These are phyloP conservation scores for Oenanthe javanica DNA, from an alignment of 140 eudicot species.

Conservation along the genomic window DNA sequence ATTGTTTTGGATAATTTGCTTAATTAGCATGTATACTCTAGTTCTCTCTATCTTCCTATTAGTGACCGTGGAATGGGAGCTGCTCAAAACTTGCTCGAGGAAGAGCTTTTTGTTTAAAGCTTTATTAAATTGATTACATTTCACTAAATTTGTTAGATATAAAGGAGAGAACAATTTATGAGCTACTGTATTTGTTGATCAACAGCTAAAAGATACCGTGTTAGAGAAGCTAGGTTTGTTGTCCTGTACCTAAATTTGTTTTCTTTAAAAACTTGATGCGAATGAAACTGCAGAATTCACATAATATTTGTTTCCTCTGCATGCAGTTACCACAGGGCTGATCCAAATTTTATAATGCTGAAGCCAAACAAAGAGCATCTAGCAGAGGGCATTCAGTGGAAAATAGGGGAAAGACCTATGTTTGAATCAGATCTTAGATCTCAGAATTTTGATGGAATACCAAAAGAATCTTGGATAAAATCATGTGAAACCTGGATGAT, in stretches of 20 bases:
- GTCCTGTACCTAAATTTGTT: not conserved
- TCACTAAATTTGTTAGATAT: not conserved
- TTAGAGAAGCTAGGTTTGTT: conserved; percentile 75
- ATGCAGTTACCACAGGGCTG: conserved; percentile 90
- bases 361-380: conserved; percentile 85
- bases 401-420: conserved; percentile 57
- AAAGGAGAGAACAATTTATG: not conserved
- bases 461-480: conserved; percentile 63
- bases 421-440: conserved; percentile 64
- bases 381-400: conserved; percentile 88
- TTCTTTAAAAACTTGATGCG: not conserved
- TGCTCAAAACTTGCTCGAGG: not conserved
- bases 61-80: not conserved
- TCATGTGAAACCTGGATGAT: conserved; percentile 27
- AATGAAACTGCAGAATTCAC: not conserved
- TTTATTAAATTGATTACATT: too few species aligned
- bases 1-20: too few species aligned
- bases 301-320: not conserved
- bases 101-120: not conserved
- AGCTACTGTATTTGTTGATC: conserved; percentile 3
- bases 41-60: not conserved
- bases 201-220: conserved; percentile 75
- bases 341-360: conserved; percentile 86
- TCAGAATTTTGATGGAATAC: conserved; percentile 72
- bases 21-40: not conserved